Conservation (phyloP, 495 filamentous ascomycete species). For the Penicillium argentinense region DNA sequence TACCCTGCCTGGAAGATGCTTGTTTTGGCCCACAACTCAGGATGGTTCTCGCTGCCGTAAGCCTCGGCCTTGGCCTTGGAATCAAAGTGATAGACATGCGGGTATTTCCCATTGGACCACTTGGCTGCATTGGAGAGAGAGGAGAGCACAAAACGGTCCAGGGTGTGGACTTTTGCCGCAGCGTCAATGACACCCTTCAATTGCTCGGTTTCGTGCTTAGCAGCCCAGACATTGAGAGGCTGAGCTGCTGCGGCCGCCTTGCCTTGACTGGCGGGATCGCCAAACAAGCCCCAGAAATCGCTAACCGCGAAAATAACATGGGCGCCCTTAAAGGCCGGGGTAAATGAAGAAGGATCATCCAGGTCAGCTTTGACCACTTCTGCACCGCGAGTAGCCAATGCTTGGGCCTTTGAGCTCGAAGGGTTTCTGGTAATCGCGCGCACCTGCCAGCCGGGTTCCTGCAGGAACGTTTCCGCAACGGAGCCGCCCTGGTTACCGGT, state of each 20-base stretch:
- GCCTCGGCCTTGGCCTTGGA: conserved; percentile 33
- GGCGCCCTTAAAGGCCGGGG: background rate
- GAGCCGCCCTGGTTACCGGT: conserved; percentile 1
- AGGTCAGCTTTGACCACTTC: background rate
- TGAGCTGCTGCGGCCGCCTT: conserved; percentile 17
- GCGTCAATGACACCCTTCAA: conserved; percentile 49
- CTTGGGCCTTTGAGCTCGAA: background rate
- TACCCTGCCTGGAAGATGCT: conserved; percentile 38
- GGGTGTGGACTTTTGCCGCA: conserved; percentile 39
- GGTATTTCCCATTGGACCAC: conserved; percentile 32
- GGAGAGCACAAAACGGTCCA: conserved; percentile 42
- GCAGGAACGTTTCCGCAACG: background rate
- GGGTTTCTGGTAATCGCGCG: background rate
- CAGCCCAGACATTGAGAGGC: conserved; percentile 30
- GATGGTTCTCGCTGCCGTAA: conserved; percentile 35
- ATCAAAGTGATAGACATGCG: conserved; percentile 42
- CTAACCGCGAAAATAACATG: conserved; percentile 41
- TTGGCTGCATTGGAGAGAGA: conserved; percentile 32
- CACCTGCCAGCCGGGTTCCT: background rate
- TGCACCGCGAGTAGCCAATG: background rate
- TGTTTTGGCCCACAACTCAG: conserved; percentile 43
- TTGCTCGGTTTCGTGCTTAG: conserved; percentile 46
- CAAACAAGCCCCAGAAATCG: conserved; percentile 43
- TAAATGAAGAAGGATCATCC: background rate
- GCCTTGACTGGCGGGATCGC: conserved; percentile 11